phyloP scores from a whole-genome alignment of 805 yeast genomes.

The Kazachstania kunashirensis region DNA sequence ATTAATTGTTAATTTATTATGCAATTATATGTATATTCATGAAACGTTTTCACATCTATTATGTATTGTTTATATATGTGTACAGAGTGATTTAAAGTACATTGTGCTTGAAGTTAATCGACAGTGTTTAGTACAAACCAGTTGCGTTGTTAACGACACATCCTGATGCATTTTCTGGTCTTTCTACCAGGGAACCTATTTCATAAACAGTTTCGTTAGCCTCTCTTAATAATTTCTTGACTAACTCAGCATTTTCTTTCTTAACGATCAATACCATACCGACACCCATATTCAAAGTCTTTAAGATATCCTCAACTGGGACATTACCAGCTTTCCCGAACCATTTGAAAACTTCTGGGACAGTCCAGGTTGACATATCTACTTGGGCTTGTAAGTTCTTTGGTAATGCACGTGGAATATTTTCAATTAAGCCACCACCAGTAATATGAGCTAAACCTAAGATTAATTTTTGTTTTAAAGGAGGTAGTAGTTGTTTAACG shows the following conservation, averaged over 20 bases:
- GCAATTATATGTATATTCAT: not conserved
- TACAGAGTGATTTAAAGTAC: not conserved
- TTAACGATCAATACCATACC: conserved; percentile 91
- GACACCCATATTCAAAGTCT: conserved; percentile 91
- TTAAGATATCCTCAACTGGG: conserved; percentile 72
- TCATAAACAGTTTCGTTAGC: conserved; percentile 69
- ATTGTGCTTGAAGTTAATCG: not conserved
- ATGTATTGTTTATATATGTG: not conserved
- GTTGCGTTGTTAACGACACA: conserved; percentile 46
- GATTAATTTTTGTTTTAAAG: conserved; percentile 55
- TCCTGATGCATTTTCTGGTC: conserved; percentile 42
- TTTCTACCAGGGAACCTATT: conserved; percentile 51
- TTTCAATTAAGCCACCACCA: conserved; percentile 96
- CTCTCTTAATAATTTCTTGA: conserved; percentile 41
- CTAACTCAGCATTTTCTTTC: conserved; percentile 51
- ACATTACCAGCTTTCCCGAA: conserved; percentile 85
- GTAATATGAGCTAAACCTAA: conserved; percentile 94
- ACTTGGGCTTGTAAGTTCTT: conserved; percentile 65
- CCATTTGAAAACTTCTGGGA: conserved; percentile 90
- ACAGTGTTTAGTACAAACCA: conserved; percentile 19
- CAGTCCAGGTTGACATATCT: conserved; percentile 71
- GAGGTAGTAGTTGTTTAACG: conserved; percentile 79
- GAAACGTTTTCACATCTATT: no score
- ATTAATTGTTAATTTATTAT: not conserved
- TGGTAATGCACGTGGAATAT: conserved; percentile 92